Percentiles rank a stretch among this genome's conserved stretches.
Conservation (phyloP, 306 rosid species). For the Dryas alaskensis region DNA sequence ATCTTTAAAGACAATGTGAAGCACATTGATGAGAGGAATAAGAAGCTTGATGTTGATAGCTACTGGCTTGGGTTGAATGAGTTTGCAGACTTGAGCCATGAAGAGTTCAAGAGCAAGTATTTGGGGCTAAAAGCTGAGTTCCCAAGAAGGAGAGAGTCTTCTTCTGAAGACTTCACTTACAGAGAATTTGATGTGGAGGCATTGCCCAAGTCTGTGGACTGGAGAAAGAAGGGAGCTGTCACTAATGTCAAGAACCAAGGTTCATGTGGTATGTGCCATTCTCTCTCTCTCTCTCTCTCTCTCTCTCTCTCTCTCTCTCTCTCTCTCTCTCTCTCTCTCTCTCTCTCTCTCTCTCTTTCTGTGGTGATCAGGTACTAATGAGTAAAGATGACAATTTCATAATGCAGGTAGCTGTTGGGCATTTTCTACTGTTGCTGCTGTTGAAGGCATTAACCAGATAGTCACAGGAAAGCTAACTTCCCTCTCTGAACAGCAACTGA, state of each 20-base stretch:
- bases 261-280: conserved; percentile 39
- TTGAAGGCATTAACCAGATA: conserved; percentile 49
- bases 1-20: conserved; percentile 43
- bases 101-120: conserved; percentile 48
- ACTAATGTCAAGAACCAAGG: conserved; percentile 51
- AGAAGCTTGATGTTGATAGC: conserved; percentile 33
- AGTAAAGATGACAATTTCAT: not conserved
- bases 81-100: conserved; percentile 55
- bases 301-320: conserved; percentile 12
- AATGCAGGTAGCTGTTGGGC: conserved; percentile 57
- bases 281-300: conserved; percentile 8
- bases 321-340: conserved; percentile 4
- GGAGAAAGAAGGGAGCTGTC: conserved; percentile 59
- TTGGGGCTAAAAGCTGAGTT: conserved; percentile 36
- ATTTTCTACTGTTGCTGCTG: conserved; percentile 51
- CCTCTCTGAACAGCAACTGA: conserved; percentile 48
- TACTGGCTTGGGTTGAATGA: conserved; percentile 54
- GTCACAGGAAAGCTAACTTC: conserved; percentile 51
- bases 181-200: conserved; percentile 29
- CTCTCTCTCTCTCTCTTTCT: conserved; percentile 6
- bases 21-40: conserved; percentile 53
- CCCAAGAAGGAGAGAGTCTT: conserved; percentile 16
- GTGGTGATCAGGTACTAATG: not conserved
- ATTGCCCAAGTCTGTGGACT: conserved; percentile 48
- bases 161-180: conserved; percentile 33